Percentiles rank a stretch among this genome's conserved stretches.
Evolutionary conservation across 768 basidiomycete species (phyloP).

Genomic region (Collybia sp.): DNA sequence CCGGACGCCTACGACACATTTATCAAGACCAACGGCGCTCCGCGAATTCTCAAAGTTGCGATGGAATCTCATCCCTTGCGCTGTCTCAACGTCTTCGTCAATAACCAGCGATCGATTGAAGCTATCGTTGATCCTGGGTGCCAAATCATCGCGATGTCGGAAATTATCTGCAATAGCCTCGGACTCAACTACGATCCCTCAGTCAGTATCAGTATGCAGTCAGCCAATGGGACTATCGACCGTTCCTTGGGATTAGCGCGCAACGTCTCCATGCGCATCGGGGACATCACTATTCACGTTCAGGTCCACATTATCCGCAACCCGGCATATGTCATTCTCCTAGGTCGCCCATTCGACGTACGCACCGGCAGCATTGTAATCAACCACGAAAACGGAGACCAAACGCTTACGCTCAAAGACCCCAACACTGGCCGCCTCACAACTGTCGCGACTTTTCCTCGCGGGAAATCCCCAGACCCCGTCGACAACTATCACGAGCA

Average conservation of each 20-base stretch:
- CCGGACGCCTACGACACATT: too few species aligned
- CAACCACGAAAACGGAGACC: constrained; percentile 9
- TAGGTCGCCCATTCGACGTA: constrained; percentile 17
- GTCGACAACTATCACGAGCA: background rate
- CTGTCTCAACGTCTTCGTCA: too few species aligned
- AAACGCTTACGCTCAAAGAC: constrained; percentile 13
- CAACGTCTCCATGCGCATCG: constrained; percentile 8
- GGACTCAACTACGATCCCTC: too few species aligned
- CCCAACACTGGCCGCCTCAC: constrained; percentile 10
- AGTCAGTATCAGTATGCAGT: too few species aligned
- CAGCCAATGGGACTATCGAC: too few species aligned
- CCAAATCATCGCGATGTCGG: constrained; percentile 18
- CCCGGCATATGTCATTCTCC: constrained; percentile 3
- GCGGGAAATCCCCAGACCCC: constrained; percentile 3
- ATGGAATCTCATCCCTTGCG: too few species aligned
- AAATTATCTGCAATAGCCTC: constrained; percentile 12
- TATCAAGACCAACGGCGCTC: too few species aligned
- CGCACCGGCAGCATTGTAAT: constrained; percentile 8
- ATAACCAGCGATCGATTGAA: constrained; percentile 13
- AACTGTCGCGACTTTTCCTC: constrained; percentile 9
- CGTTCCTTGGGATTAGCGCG: background rate
- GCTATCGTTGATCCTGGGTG: constrained; percentile 19
- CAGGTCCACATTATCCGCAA: constrained; percentile 7
- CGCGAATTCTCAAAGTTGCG: too few species aligned
- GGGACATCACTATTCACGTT: constrained; percentile 7